Evolutionary conservation across 805 yeast species (phyloP), one percentile per base, ranked within the genome.

Genomic region (Saccharomycopsis schoenii): DNA sequence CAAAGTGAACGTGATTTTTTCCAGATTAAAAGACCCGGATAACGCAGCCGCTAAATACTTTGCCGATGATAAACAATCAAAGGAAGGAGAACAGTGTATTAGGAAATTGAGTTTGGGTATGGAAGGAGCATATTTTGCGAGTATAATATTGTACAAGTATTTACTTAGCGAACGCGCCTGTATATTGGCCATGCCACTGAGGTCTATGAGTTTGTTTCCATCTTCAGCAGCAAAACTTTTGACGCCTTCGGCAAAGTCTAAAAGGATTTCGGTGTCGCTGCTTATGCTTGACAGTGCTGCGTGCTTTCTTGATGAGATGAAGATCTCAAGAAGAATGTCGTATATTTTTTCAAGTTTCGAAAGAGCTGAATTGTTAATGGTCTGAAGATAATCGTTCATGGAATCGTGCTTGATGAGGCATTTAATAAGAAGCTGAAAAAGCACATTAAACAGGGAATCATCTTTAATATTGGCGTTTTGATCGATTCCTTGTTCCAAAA

Each of bases 51-150:
- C 52, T 4, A 47, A 24, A 47, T 47, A 24, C n/a, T 47, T 24
- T 5, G 61, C 34, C 19, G 62, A 40, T 36, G 54, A 36, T 15
- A 62, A 43, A 29, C 61, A 62, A 12, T 57, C 19, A 12, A 37
- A 36, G 42, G 58, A 60, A 11, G 64, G 61, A 15, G 64, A 60
- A 6, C 57, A 29, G 36, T 62, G 64, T 21, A 62, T 39, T 25
- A 25, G 4, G 19, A 59, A 51, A 1, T 39, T 42, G 12, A 55
- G 21, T 10, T 25, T 19, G 19, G 58, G 29, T 21, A 34, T 50
- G 12, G 43, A 37, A 25, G 41, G 37, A 52, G 21, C 19, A 25
- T 17, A 52, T 56, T 57, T 41, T 2, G 60, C 29, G 11, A 19
- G 4, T 14, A 55, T n/a, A 5, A 55, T 55, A 5, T 47, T 50